Evolutionary conservation across 345 rosid genomes (phyloP).

Genomic region (Salix viminalis): DNA sequence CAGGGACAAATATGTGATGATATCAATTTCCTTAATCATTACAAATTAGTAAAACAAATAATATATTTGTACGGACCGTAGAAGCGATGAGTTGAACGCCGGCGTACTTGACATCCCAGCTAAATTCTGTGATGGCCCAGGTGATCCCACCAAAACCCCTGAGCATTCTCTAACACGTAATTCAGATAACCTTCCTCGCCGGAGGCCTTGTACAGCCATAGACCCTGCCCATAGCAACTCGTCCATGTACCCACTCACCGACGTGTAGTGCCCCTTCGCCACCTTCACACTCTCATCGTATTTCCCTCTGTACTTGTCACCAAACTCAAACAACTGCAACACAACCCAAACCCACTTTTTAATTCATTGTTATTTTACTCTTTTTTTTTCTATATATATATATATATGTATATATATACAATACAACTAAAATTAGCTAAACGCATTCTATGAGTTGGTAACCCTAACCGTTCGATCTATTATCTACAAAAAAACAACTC

Average conservation of each 20-base stretch:
- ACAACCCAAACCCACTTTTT: not conserved
- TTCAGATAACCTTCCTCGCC: conserved; percentile 50
- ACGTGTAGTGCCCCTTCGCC: conserved; percentile 79
- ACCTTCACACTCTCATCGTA: conserved; percentile 68
- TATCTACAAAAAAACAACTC: no score
- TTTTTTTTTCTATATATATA: not conserved
- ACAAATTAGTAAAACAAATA: no score
- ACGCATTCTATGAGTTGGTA: not conserved
- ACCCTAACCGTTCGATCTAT: no score
- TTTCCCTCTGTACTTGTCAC: conserved; percentile 69
- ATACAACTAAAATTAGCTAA: not conserved
- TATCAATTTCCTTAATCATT: no score
- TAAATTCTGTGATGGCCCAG: conserved; percentile 92
- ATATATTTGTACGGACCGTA: no score
- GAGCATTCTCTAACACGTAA: conserved; percentile 59
- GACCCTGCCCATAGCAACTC: conserved; percentile 93
- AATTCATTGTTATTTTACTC: not conserved
- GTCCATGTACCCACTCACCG: conserved; percentile 93
- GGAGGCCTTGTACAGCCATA: conserved; percentile 96
- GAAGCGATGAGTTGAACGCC: conserved; percentile 71
- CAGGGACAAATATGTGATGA: no score
- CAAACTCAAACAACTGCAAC: conserved; percentile 78
- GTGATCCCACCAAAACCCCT: conserved; percentile 64
- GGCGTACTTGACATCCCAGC: conserved; percentile 97
- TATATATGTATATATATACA: no score